These are phyloP conservation scores for Naganishia vaughanmartiniae DNA, from an alignment of 768 basidiomycete species.

Conservation along the genomic window DNA sequence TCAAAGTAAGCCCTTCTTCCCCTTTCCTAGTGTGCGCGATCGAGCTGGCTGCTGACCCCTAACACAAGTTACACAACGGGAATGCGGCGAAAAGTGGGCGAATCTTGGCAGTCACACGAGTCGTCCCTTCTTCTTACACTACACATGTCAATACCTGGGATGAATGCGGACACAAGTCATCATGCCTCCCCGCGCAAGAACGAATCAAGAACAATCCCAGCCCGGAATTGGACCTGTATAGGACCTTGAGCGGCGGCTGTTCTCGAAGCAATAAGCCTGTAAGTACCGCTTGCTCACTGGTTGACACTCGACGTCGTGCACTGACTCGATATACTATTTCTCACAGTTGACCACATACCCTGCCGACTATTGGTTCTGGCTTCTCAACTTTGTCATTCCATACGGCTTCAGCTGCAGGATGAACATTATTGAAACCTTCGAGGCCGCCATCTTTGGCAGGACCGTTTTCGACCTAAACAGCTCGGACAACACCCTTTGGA, in stretches of 20 bases:
- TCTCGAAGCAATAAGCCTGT: no score
- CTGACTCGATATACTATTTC: no score
- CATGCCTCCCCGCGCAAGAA: no score
- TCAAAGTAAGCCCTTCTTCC: not conserved
- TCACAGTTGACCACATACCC: not conserved
- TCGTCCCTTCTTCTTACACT: not conserved
- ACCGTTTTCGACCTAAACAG: not conserved
- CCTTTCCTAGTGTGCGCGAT: not conserved
- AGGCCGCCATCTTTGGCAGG: not conserved
- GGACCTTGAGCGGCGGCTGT: no score
- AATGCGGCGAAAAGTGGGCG: no score
- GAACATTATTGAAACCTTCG: not conserved
- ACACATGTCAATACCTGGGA: not conserved
- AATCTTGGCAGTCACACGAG: no score
- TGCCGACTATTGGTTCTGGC: conserved; percentile 4
- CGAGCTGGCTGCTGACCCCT: not conserved
- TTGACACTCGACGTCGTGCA: no score
- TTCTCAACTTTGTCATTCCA: not conserved
- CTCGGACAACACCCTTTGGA: not conserved
- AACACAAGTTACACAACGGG: no score
- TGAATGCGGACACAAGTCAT: no score
- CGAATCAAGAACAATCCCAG: not conserved
- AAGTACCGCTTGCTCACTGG: no score
- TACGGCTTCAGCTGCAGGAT: not conserved
- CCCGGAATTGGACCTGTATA: no score